These are phyloP conservation scores for Suillus paluster DNA, from an alignment of 768 basidiomycete genomes.

Conservation along the genomic window DNA sequence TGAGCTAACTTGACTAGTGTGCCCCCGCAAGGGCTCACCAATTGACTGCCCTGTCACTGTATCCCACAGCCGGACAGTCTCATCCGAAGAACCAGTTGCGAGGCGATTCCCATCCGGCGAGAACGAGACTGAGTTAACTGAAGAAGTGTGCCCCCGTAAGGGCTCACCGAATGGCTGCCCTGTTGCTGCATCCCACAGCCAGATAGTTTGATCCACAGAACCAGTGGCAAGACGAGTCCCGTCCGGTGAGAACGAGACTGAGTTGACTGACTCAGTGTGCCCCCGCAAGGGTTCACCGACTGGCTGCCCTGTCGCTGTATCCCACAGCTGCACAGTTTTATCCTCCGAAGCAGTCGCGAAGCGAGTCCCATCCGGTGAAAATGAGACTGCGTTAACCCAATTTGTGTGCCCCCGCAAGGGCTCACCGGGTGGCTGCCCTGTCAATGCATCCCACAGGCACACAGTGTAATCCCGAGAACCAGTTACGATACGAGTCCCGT, in stretches of 20 bases:
- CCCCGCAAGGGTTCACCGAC: not conserved
- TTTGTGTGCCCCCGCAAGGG: too few species aligned
- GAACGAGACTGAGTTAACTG: too few species aligned
- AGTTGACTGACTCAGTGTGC: not conserved
- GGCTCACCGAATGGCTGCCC: too few species aligned
- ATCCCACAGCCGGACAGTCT: slow-evolving; percentile 1
- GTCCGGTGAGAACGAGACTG: slow-evolving; percentile 7
- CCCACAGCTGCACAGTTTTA: slow-evolving; percentile 2
- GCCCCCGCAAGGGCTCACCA: not conserved
- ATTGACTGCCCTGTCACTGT: not conserved
- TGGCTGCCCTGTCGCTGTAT: not conserved
- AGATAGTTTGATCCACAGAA: not conserved
- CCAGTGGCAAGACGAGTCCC: not conserved
- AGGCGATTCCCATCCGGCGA: too few species aligned
- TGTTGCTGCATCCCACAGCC: slow-evolving; percentile 1
- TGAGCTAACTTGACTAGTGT: not conserved
- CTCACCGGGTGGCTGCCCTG: too few species aligned
- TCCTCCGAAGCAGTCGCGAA: slow-evolving; percentile 5
- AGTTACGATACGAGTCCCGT: not conserved
- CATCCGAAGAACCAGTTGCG: too few species aligned
- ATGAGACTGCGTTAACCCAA: too few species aligned
- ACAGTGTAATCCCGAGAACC: not conserved
- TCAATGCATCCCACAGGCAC: too few species aligned
- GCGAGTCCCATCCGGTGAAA: not conserved
- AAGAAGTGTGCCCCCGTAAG: too few species aligned